Evolutionary conservation across 2,329 filamentous ascomycete genomes (phyloP).

Genomic region (Penicillium sp.): DNA sequence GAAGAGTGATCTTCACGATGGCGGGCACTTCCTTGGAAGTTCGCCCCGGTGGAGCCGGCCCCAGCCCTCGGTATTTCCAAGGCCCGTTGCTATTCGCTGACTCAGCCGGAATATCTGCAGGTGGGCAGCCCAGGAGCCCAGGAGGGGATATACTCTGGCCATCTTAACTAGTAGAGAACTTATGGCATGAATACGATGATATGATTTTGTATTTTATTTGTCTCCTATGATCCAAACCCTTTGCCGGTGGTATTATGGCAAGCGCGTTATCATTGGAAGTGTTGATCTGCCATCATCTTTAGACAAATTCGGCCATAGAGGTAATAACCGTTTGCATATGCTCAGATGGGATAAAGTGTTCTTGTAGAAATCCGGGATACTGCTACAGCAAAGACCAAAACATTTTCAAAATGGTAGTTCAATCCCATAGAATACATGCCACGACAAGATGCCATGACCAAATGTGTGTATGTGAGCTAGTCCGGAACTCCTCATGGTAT

Average conservation of each 20-base stretch:
- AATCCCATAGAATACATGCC: slow-evolving; percentile 1
- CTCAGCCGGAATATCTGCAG: background rate
- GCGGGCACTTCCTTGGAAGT: slow-evolving; percentile 4
- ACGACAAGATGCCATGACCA: slow-evolving; percentile 1
- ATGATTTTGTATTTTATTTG: background rate
- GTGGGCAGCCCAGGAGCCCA: too few species aligned
- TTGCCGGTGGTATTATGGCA: background rate
- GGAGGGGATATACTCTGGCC: background rate
- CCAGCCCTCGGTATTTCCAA: background rate
- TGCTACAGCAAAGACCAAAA: background rate
- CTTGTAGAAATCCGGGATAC: background rate
- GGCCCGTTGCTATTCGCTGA: background rate
- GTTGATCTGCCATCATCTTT: slow-evolving; percentile 43
- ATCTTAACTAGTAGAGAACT: background rate
- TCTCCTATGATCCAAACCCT: slow-evolving; percentile 9
- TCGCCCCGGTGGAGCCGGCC: background rate
- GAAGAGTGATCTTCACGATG: slow-evolving; percentile 4
- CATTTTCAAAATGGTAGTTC: background rate
- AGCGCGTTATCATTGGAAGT: slow-evolving; percentile 14
- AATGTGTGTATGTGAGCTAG: slow-evolving; percentile 1
- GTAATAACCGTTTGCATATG: slow-evolving; percentile 25
- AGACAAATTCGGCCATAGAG: slow-evolving; percentile 38
- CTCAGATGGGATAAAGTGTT: slow-evolving; percentile 25
- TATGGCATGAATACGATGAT: background rate
- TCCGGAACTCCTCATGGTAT: slow-evolving; percentile 11